Conservation (phyloP, 2,329 filamentous ascomycete genomes). For the Microdochium trichocladiopsis region DNA sequence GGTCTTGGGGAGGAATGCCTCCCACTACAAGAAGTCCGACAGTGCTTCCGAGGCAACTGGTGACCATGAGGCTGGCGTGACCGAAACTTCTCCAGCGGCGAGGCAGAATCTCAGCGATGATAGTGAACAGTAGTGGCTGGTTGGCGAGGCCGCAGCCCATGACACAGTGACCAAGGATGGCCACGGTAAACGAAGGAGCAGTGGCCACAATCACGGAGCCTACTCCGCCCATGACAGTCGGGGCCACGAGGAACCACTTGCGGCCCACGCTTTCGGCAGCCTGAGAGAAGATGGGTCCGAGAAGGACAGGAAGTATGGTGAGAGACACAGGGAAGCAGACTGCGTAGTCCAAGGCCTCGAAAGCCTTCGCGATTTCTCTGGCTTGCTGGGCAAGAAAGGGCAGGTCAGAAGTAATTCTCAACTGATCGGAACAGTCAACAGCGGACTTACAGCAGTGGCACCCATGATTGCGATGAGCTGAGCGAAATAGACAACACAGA, state of each 20-base stretch:
- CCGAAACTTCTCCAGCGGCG: constrained; percentile 22
- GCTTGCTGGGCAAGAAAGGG: neutral
- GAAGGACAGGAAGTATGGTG: constrained; percentile 26
- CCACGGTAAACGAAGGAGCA: constrained; percentile 24
- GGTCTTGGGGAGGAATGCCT: constrained; percentile 20
- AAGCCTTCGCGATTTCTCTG: neutral
- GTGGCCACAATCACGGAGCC: constrained; percentile 27
- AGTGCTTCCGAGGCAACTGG: constrained; percentile 20
- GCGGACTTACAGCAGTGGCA: no score
- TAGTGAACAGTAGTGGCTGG: constrained; percentile 29
- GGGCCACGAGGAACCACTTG: constrained; percentile 29
- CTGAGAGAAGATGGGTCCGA: constrained; percentile 27
- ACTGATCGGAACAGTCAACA: no score
- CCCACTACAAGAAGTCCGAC: constrained; percentile 25
- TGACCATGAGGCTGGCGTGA: constrained; percentile 23
- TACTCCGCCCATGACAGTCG: constrained; percentile 22
- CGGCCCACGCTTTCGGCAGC: constrained; percentile 35
- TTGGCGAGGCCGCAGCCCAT: constrained; percentile 25
- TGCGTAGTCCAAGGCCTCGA: neutral
- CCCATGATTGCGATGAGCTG: no score
- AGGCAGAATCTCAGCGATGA: constrained; percentile 30
- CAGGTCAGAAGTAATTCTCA: no score
- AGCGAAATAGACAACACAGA: no score
- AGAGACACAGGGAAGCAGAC: constrained; percentile 27
- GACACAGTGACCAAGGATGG: constrained; percentile 27